phyloP scores from a whole-genome alignment of 495 filamentous ascomycete genomes.

The Talaromyces wortmannii region DNA sequence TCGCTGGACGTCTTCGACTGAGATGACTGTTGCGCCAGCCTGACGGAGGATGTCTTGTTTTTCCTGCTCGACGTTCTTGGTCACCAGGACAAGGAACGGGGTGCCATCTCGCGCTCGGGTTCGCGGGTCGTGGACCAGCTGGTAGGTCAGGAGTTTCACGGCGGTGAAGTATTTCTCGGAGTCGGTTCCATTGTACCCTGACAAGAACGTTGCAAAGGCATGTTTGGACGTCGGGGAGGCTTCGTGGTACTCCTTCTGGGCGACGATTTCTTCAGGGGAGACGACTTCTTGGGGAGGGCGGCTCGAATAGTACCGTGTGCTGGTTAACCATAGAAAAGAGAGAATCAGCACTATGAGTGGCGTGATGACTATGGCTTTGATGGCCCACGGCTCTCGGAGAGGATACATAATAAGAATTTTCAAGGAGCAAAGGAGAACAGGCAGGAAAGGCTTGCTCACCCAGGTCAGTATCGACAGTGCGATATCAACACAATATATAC shows the following conservation, averaged over 20 bases:
- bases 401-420: not conserved
- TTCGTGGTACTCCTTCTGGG: not conserved
- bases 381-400: not conserved
- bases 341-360: not conserved
- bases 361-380: not conserved
- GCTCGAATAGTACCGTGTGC: not conserved
- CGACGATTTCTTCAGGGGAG: not conserved
- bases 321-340: not conserved
- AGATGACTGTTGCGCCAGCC: slow-evolving; percentile 27
- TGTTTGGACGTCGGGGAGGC: not conserved
- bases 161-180: slow-evolving; percentile 23
- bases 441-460: not conserved
- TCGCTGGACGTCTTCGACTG: slow-evolving; percentile 15
- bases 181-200: slow-evolving; percentile 18
- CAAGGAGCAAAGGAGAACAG: not conserved
- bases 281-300: not conserved
- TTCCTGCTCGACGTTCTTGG: slow-evolving; percentile 10
- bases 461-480: not conserved
- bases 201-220: not conserved
- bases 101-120: slow-evolving; percentile 17
- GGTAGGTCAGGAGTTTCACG: slow-evolving; percentile 34
- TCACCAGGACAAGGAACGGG: slow-evolving; percentile 27
- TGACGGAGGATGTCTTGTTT: slow-evolving; percentile 15
- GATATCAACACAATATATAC: not conserved
- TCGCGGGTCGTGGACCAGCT: slow-evolving; percentile 33